Conservation (phyloP, 768 basidiomycete species). For the Gelatoporia subvermispora region DNA sequence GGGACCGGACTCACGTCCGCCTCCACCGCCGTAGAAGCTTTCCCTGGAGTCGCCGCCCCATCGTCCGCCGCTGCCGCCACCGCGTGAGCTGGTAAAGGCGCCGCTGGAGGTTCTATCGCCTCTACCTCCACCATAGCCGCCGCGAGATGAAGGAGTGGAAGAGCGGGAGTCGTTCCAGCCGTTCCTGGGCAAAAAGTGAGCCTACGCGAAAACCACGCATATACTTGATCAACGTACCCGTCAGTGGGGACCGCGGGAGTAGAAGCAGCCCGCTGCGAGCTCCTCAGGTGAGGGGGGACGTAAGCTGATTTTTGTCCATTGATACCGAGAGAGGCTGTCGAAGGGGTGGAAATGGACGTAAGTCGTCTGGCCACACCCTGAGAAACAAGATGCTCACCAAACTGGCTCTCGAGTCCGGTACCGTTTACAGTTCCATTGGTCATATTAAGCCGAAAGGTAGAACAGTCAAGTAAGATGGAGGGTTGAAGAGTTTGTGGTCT, state of each 20-base stretch:
- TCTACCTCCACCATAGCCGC: slow-evolving; percentile 35
- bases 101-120: slow-evolving; percentile 40
- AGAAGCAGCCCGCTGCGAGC: slow-evolving; percentile 79
- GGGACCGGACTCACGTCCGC: slow-evolving; percentile 25
- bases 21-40: slow-evolving; percentile 21
- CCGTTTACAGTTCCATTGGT: slow-evolving; percentile 89
- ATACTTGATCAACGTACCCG: slow-evolving; percentile 40
- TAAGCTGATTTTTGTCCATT: slow-evolving; percentile 70
- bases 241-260: slow-evolving; percentile 36
- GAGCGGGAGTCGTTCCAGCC: slow-evolving; percentile 73
- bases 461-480: slow-evolving; percentile 19
- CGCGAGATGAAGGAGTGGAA: slow-evolving; percentile 50
- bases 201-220: slow-evolving; percentile 12
- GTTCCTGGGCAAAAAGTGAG: slow-evolving; percentile 37
- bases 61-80: slow-evolving; percentile 38
- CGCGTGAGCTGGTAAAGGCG: slow-evolving; percentile 27
- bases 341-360: slow-evolving; percentile 2
- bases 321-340: slow-evolving; percentile 69
- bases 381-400: slow-evolving; percentile 45
- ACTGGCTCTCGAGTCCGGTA: slow-evolving; percentile 68
- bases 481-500: slow-evolving; percentile 27
- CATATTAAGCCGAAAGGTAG: slow-evolving; percentile 55
- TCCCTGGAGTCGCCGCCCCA: slow-evolving; percentile 26
- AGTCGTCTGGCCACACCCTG: slow-evolving; percentile 1
- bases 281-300: slow-evolving; percentile 86